These are phyloP conservation scores for Paraglomus occultum DNA, from an alignment of 192 early-diverging fungal species.

Conservation along the genomic window DNA sequence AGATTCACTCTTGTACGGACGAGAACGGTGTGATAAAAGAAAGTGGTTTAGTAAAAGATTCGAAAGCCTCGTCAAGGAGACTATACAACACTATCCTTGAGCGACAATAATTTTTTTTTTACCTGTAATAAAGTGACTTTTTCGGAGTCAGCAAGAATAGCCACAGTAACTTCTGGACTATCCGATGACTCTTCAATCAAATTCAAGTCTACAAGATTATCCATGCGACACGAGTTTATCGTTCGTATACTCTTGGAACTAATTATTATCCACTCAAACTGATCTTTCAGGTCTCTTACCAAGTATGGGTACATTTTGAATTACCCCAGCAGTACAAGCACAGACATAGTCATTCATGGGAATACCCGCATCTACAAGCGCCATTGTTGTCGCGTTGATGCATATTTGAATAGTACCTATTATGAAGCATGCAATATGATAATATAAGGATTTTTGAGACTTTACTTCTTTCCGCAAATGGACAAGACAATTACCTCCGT, in stretches of 20 bases:
- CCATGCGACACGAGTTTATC: neutral
- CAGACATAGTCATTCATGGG: slow-evolving; percentile 82
- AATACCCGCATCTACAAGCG: slow-evolving; percentile 78
- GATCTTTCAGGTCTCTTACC: too few relatives aligned
- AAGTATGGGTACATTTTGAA: slow-evolving; percentile 70
- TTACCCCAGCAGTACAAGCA: slow-evolving; percentile 85
- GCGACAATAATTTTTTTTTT: slow-evolving; percentile 7
- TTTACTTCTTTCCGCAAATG: neutral
- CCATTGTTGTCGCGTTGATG: slow-evolving; percentile 83
- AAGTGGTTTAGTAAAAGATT: slow-evolving; percentile 8
- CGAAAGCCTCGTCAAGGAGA: neutral
- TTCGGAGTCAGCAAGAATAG: slow-evolving; percentile 74
- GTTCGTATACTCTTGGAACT: neutral
- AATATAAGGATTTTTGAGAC: neutral
- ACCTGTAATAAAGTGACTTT: slow-evolving; percentile 80
- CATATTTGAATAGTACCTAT: slow-evolving; percentile 61
- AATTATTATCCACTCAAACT: neutral
- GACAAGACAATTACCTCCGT: slow-evolving; percentile 64
- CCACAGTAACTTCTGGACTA: slow-evolving; percentile 87
- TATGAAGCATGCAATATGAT: slow-evolving; percentile 11
- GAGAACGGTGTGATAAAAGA: too few relatives aligned
- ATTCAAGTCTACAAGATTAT: slow-evolving; percentile 68
- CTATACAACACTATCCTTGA: neutral
- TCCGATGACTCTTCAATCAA: slow-evolving; percentile 84
- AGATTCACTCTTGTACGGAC: slow-evolving; percentile 93